Conservation (phyloP, 257 asterid genomes). For the Fraxinus pennsylvanica region DNA sequence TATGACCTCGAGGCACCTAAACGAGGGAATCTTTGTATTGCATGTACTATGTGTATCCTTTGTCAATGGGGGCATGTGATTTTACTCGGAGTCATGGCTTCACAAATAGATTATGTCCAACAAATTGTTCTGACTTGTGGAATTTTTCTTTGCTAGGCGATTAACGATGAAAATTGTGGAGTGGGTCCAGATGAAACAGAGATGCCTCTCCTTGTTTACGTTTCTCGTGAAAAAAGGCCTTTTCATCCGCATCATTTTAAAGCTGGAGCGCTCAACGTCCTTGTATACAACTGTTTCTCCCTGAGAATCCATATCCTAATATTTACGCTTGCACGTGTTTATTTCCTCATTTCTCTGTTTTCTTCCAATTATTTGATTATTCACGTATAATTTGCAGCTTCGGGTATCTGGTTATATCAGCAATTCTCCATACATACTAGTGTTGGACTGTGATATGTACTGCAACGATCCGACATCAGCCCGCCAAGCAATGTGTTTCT, state of each 20-base stretch:
- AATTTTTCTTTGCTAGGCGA: conserved; percentile 39
- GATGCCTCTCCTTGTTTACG: conserved; percentile 60
- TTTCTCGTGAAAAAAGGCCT: conserved; percentile 66
- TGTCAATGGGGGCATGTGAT: not conserved
- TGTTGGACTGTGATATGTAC: conserved; percentile 57
- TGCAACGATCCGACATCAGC: conserved; percentile 54
- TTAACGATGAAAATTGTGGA: conserved; percentile 24
- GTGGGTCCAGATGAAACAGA: conserved; percentile 23
- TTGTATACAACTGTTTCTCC: conserved; percentile 37
- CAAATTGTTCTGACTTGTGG: not conserved
- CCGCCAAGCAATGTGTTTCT: conserved; percentile 60
- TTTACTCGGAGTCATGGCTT: not conserved
- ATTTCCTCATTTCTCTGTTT: not conserved
- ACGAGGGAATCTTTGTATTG: not conserved
- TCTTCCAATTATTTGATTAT: conserved; percentile 8
- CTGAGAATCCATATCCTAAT: not conserved
- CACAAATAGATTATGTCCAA: not conserved
- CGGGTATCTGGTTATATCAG: conserved; percentile 64
- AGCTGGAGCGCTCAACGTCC: conserved; percentile 73
- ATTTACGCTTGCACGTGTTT: not conserved
- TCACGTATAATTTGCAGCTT: conserved; percentile 43
- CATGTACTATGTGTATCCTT: not conserved
- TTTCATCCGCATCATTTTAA: conserved; percentile 69
- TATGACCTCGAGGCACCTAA: not conserved
- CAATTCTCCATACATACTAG: conserved; percentile 67